Evolutionary conservation across 169 alveolate species (phyloP), one percentile per base, ranked within the genome.

Genomic region (Prorocentrum cordatum): DNA sequence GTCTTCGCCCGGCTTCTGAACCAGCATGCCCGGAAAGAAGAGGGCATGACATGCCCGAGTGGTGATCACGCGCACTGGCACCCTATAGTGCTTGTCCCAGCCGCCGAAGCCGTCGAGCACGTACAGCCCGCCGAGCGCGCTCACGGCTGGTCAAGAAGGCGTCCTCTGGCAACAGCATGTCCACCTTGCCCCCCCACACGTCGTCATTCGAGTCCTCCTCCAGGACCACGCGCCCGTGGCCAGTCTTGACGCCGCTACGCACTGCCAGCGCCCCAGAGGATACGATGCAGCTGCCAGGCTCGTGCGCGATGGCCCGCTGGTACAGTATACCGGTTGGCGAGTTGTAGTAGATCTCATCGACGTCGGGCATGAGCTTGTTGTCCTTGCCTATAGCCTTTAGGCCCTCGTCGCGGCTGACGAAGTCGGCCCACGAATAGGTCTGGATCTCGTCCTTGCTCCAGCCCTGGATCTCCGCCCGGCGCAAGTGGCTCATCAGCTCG

Each of bases 71-170:
- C 97, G 95, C 45, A 95, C n/a, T n/a, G n/a, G n/a, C 6, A 4
- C 12, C 87, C 98, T 93, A 94, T 95, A 96, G 35, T 94, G 93
- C n/a, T 95, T 94, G 91, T 96, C 99, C 99, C 99, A 97, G 3
- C 99, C 99, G 22, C 98, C 99, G 90, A 93, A 96, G 32, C 98
- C 99, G 86, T 97, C 99, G 66, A 97, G 94, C 80, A 97, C 95
- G 92, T 95, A 96, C 36, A 97, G 92, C 93, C 95, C 93, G 26
- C 94, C 95, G 66, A 42, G 98, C 98, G 70, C 97, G 93, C 47
- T 96, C 94, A 72, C 96, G 94, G 92, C 95, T 95, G 83, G 95
- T 92, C 47, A 92, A 93, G 93, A 94, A 96, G 26, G 98, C 92
- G 61, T 38, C 27, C 75, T 59, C 77, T 12, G 42, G 20, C n/a